These are phyloP conservation scores for Arachnomyces sp. DNA, from an alignment of 2,329 filamentous ascomycete species.

Conservation along the genomic window DNA sequence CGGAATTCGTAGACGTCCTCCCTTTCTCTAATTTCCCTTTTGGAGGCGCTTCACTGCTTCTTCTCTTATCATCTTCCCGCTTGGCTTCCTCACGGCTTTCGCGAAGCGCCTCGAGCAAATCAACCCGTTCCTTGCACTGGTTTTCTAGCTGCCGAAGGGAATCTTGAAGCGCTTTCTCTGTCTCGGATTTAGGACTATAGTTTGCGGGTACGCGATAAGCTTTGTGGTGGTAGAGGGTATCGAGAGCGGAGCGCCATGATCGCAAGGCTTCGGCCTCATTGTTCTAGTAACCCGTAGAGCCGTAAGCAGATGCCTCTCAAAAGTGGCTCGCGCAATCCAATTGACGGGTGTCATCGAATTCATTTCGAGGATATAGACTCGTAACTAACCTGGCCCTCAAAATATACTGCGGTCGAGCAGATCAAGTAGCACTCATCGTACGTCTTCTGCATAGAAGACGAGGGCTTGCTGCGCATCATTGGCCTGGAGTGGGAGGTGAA, in stretches of 20 bases:
- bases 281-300: conserved; percentile 51
- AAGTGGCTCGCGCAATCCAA: not conserved
- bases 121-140: conserved; percentile 88
- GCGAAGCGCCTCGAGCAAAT: conserved; percentile 72
- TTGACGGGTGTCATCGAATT: too few species aligned
- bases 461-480: conserved; percentile 50
- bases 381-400: conserved; percentile 70
- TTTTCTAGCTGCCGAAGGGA: conserved; percentile 75
- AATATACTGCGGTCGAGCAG: conserved; percentile 93
- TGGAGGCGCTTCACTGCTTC: conserved; percentile 8
- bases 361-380: too few species aligned
- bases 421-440: conserved; percentile 95
- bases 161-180: conserved; percentile 72
- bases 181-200: conserved; percentile 66
- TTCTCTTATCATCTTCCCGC: conserved; percentile 24
- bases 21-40: conserved; percentile 16
- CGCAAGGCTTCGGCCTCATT: conserved; percentile 85
- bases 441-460: conserved; percentile 82
- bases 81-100: conserved; percentile 52
- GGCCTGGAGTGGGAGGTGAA: conserved; percentile 6
- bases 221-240: conserved; percentile 81
- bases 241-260: conserved; percentile 81
- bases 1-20: conserved; percentile 16
- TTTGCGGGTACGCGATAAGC: conserved; percentile 62
- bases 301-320: conserved; percentile 2